phyloP scores from a whole-genome alignment of 225 moss, liverwort and hornwort genomes.

The Ulota crispa region DNA sequence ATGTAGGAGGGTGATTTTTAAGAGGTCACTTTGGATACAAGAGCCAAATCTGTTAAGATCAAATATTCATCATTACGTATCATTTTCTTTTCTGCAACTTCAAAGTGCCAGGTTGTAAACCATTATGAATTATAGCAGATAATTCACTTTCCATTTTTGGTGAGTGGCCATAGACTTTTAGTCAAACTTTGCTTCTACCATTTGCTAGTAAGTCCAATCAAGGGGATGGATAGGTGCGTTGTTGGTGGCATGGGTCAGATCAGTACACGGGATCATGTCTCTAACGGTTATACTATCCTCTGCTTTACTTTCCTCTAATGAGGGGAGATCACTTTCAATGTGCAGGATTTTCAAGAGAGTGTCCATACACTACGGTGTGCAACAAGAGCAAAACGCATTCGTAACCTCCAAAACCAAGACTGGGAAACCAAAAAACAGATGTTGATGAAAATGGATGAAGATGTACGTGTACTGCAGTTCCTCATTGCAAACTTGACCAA shows the following conservation, averaged over 20 bases:
- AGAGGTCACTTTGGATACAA: neutral
- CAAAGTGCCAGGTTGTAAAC: neutral
- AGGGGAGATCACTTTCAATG: neutral
- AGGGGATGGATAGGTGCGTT: neutral
- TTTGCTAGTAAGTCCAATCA: neutral
- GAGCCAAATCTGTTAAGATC: neutral
- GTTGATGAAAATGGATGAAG: slow-evolving; percentile 56
- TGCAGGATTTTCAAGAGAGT: slow-evolving; percentile 82
- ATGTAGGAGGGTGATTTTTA: neutral
- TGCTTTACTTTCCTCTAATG: neutral
- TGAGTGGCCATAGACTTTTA: neutral
- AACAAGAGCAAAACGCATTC: slow-evolving; percentile 63
- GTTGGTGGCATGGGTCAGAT: neutral
- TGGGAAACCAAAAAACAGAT: slow-evolving; percentile 45
- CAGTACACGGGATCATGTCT: neutral
- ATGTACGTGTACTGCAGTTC: slow-evolving; percentile 47
- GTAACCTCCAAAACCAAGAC: slow-evolving; percentile 31
- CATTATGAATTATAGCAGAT: neutral
- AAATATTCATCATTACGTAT: neutral
- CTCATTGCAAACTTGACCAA: slow-evolving; percentile 55
- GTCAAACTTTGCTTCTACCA: neutral
- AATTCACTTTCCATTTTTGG: neutral
- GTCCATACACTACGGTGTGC: slow-evolving; percentile 68
- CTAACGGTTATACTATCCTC: neutral
- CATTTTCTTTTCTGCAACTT: neutral